Percentiles rank a stretch among this genome's conserved stretches.
phyloP scores from a whole-genome alignment of 495 filamentous ascomycete genomes.

The Penicillium antarcticum region DNA sequence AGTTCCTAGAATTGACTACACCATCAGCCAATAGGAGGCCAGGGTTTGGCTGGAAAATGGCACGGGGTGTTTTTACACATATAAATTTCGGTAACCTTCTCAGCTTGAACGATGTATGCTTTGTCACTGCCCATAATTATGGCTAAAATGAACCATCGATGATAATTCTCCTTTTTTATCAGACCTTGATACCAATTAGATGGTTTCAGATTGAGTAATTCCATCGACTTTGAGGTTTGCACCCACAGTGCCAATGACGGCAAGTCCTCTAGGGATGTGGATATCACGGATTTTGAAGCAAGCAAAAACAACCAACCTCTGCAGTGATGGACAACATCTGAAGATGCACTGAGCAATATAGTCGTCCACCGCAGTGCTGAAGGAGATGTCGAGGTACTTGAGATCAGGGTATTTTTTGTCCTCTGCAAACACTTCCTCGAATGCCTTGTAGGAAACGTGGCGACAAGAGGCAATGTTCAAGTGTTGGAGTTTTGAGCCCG shows the following conservation, averaged over 20 bases:
- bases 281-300: constrained; percentile 75
- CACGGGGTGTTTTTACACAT: too few relatives aligned
- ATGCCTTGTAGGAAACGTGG: constrained; percentile 64
- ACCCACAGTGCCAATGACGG: constrained; percentile 60
- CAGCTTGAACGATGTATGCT: too few relatives aligned
- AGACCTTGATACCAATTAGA: background rate
- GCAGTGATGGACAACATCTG: constrained; percentile 66
- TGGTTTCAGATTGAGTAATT: constrained; percentile 19
- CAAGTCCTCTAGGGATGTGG: constrained; percentile 66
- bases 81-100: too few relatives aligned
- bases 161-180: background rate
- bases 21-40: too few relatives aligned
- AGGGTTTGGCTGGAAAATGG: too few relatives aligned
- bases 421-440: constrained; percentile 65
- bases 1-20: too few relatives aligned
- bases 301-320: constrained; percentile 75
- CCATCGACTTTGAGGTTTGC: constrained; percentile 49
- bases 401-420: constrained; percentile 61
- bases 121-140: too few relatives aligned
- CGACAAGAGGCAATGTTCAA: constrained; percentile 77
- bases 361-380: constrained; percentile 72
- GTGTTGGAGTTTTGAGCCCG: constrained; percentile 55
- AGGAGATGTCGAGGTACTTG: constrained; percentile 69
- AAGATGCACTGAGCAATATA: constrained; percentile 72
- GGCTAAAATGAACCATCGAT: too few relatives aligned